These are phyloP conservation scores for Aegilops umbellulata DNA, from an alignment of 176 grass and related monocot species.

Conservation along the genomic window DNA sequence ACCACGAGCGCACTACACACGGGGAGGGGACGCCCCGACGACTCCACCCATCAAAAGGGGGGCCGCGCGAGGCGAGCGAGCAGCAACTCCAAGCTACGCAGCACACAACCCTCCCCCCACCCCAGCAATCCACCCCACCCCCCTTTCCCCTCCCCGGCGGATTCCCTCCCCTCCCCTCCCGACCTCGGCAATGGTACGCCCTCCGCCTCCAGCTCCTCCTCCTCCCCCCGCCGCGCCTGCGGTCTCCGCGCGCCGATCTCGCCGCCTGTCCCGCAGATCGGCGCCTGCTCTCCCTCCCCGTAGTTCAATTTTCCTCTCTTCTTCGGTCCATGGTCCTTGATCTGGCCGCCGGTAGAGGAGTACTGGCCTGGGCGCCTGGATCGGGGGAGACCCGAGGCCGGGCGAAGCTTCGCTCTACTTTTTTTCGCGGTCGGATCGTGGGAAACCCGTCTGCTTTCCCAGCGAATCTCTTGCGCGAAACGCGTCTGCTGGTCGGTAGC, in stretches of 20 bases:
- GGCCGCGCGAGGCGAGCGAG: no score
- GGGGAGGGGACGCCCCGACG: conserved; percentile 7
- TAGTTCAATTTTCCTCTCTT: neutral
- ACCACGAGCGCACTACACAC: neutral
- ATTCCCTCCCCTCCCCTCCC: neutral
- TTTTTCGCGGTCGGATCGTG: neutral
- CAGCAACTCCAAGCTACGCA: neutral
- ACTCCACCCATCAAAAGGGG: conserved; percentile 47
- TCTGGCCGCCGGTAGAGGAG: neutral
- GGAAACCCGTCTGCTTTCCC: neutral
- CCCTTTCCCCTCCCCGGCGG: neutral
- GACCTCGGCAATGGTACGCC: conserved; percentile 45
- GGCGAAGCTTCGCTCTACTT: neutral
- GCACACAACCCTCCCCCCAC: neutral
- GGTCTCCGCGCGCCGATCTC: neutral
- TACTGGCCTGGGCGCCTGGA: neutral
- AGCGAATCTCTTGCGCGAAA: neutral
- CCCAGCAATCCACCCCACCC: neutral
- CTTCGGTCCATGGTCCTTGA: neutral
- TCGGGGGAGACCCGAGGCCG: neutral
- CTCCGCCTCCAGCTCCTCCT: no score
- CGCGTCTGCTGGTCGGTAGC: neutral
- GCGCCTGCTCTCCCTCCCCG: neutral
- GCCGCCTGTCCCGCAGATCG: conserved; percentile 3
- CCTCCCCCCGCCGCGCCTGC: neutral